Evolutionary conservation across 139 green algal species (phyloP).

Genomic region (Eudorina sp.): DNA sequence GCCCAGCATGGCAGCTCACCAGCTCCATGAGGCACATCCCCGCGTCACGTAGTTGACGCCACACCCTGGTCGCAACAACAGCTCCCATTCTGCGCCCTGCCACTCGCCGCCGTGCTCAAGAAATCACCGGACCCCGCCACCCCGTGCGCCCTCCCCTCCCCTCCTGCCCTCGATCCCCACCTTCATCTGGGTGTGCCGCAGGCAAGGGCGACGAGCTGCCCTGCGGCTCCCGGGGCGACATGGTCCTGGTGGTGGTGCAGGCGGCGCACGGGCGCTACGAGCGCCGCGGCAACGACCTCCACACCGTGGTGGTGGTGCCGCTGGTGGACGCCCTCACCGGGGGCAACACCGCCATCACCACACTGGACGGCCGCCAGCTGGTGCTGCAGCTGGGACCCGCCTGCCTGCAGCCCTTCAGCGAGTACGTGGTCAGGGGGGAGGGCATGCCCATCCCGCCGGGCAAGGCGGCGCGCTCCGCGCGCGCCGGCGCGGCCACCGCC

Average conservation of each 20-base stretch:
- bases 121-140: too few relatives aligned
- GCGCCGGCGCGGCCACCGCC: background rate
- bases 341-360: conserved; percentile 28
- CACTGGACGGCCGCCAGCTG: conserved; percentile 46
- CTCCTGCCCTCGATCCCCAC: background rate
- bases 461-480: background rate
- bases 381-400: conserved; percentile 16
- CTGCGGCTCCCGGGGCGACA: conserved; percentile 10
- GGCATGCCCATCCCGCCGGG: conserved; percentile 27
- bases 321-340: conserved; percentile 46
- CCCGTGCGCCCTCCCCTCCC: background rate
- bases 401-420: conserved; percentile 7
- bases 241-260: conserved; percentile 23
- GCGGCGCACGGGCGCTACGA: conserved; percentile 34
- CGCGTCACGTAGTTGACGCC: too few relatives aligned
- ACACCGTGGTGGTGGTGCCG: conserved; percentile 36
- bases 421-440: conserved; percentile 43
- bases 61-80: too few relatives aligned
- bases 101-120: too few relatives aligned
- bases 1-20: too few relatives aligned
- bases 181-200: too few relatives aligned
- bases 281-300: conserved; percentile 45
- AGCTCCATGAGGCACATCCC: too few relatives aligned
- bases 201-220: conserved; percentile 48
- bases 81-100: too few relatives aligned